Conservation (phyloP, 2,329 filamentous ascomycete species). For the Trichophyton simii region DNA sequence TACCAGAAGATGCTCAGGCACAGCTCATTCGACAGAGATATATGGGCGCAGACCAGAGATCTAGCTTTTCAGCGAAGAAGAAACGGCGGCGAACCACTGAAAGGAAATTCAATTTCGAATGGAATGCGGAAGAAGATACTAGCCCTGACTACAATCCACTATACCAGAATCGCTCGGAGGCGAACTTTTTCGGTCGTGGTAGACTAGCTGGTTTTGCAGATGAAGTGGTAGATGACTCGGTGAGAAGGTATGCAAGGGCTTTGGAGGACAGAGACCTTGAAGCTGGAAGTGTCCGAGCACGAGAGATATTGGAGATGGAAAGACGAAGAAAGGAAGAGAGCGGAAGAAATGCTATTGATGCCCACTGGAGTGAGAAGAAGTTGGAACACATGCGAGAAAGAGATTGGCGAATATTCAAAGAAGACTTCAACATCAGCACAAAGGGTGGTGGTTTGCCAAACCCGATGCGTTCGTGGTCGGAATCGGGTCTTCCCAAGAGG, state of each 20-base stretch:
- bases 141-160: conserved; percentile 70
- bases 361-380: conserved; percentile 91
- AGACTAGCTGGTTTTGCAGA: conserved; percentile 55
- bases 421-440: conserved; percentile 92
- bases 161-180: conserved; percentile 55
- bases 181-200: conserved; percentile 58
- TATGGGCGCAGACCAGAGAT: conserved; percentile 81
- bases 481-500: conserved; percentile 65
- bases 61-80: conserved; percentile 88
- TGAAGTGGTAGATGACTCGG: conserved; percentile 40
- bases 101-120: conserved; percentile 98
- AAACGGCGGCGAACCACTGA: conserved; percentile 86
- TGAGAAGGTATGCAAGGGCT: conserved; percentile 50
- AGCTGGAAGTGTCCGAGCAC: conserved; percentile 62
- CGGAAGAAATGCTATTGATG: conserved; percentile 62
- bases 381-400: conserved; percentile 89
- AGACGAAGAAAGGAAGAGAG: conserved; percentile 61
- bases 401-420: conserved; percentile 99
- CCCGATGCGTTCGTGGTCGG: conserved; percentile 88
- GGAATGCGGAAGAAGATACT: conserved; percentile 91
- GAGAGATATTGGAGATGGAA: conserved; percentile 76
- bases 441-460: conserved; percentile 88
- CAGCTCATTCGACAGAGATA: conserved; percentile 68
- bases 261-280: conserved; percentile 64
- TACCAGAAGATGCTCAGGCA: conserved; percentile 53